These are phyloP conservation scores for Aegilops tauschii DNA, from an alignment of 176 grass and related monocot genomes.

Conservation along the genomic window DNA sequence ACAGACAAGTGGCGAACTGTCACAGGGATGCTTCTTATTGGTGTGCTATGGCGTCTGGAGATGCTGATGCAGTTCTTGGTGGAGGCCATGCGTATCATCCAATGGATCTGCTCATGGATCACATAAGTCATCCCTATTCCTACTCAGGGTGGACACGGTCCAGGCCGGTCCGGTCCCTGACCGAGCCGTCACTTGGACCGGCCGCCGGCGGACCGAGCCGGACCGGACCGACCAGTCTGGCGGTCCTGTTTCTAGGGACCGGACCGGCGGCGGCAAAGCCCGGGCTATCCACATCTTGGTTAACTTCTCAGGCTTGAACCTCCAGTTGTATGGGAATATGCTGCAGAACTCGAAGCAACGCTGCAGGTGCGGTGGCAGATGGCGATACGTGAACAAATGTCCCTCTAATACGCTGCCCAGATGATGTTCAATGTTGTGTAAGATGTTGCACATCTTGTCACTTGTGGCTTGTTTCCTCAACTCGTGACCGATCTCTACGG, in stretches of 20 bases:
- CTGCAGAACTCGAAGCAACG: slow-evolving; percentile 13
- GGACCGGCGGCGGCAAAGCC: neutral
- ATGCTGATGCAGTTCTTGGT: neutral
- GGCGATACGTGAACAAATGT: neutral
- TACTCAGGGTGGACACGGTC: too few relatives aligned
- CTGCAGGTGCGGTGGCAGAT: neutral
- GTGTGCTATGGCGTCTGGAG: too few relatives aligned
- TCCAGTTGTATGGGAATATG: neutral
- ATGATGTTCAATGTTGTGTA: too few relatives aligned
- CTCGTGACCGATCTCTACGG: neutral
- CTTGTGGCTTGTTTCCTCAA: neutral
- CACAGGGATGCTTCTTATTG: neutral
- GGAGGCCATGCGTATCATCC: neutral
- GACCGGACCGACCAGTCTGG: too few relatives aligned
- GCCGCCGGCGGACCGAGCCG: too few relatives aligned
- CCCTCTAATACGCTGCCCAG: neutral
- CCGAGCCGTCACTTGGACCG: too few relatives aligned
- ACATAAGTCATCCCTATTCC: too few relatives aligned
- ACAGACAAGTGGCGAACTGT: neutral
- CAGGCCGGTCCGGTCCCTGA: too few relatives aligned
- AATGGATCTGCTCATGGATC: slow-evolving; percentile 1
- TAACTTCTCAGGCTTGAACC: neutral
- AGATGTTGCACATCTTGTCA: too few relatives aligned
- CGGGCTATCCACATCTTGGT: neutral
- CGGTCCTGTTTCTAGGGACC: too few relatives aligned